A percentile compares a stretch with the other conserved stretches of the same genome.
Conservation (phyloP, 164 flowering plant genomes). For the Pachysandra terminalis region DNA sequence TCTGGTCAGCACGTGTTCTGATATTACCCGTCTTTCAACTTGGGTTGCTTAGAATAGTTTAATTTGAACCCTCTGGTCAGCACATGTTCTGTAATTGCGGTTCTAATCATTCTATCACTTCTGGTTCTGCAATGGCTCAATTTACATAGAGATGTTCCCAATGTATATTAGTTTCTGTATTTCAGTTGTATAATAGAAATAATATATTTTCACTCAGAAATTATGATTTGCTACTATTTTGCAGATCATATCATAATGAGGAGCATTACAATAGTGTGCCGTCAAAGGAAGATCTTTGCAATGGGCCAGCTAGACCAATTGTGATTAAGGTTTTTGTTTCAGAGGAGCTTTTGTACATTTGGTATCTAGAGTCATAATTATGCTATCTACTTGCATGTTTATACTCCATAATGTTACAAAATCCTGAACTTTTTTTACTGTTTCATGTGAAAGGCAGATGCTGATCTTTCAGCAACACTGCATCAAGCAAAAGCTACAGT, state of each 20-base stretch:
- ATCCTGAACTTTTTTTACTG: conserved; percentile 27
- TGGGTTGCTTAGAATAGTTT: too few relatives aligned
- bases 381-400: background rate
- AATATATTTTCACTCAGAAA: background rate
- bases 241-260: conserved; percentile 88
- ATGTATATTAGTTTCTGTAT: background rate
- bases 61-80: too few relatives aligned
- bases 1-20: background rate
- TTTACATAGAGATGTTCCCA: conserved; percentile 1
- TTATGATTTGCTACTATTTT: conserved; percentile 9
- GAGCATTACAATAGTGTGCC: conserved; percentile 90
- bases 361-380: background rate
- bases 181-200: background rate
- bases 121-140: background rate
- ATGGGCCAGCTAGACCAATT: conserved; percentile 72
- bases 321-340: conserved; percentile 58
- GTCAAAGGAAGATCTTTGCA: conserved; percentile 64
- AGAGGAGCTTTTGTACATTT: background rate
- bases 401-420: background rate
- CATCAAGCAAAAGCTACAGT: conserved; percentile 38
- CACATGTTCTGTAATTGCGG: background rate
- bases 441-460: conserved; percentile 69
- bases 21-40: too few relatives aligned
- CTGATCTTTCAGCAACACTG: conserved; percentile 55
- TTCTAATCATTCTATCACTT: background rate